Base-by-base conservation (phyloP, 2,329 filamentous ascomycete species). In the Cercospora canescens region DNA sequence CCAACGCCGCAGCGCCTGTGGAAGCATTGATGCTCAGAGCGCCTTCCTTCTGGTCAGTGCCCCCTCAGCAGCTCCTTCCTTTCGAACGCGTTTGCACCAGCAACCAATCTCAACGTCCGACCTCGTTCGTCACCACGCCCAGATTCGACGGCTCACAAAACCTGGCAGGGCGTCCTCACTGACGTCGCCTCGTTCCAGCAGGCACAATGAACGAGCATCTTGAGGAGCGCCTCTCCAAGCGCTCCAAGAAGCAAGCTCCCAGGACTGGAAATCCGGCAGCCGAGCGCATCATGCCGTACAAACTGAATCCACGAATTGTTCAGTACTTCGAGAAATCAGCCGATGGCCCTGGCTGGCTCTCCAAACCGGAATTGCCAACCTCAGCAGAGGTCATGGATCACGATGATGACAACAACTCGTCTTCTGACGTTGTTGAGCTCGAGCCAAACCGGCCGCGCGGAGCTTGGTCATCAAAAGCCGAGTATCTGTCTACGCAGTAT, bases 401-500 rank as follows among this genome's bases (percentile, higher is more conserved):
- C 26, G 60, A 67, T 37, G 64, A 64, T 11, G 55, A 63, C 57
- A 63, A 54, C 26, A 59, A 32, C 6, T 62, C 50, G 6, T 70
- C 66, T 6, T 70, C 69, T 3, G 67, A 67, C 30, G 68, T 69
- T 24, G 63, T 67, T 2, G 67, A 68, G 16, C 41, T 72, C 7
- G 68, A 52, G 7, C 63, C 71, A 0, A 92, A 92, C 71, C 80
- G 80, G 6, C 80, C 88, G 21, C 69, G 84, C 0, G 81, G 82
- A 0, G 80, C 88, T 0, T 94, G 89, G 82, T 69, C 78, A 0
- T 87, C 82, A 4, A 89, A 86, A 69, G 83, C 87, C 1, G 81
- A 84, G 0, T 97, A 96, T 65, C 81, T 97, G 0, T 81, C 87
- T 34, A 85, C 87, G 0, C 91, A 96, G 58, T 96, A 95, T 74